Conservation (phyloP, 2,329 filamentous ascomycete species). For the Cladosporium cucumerinum region DNA sequence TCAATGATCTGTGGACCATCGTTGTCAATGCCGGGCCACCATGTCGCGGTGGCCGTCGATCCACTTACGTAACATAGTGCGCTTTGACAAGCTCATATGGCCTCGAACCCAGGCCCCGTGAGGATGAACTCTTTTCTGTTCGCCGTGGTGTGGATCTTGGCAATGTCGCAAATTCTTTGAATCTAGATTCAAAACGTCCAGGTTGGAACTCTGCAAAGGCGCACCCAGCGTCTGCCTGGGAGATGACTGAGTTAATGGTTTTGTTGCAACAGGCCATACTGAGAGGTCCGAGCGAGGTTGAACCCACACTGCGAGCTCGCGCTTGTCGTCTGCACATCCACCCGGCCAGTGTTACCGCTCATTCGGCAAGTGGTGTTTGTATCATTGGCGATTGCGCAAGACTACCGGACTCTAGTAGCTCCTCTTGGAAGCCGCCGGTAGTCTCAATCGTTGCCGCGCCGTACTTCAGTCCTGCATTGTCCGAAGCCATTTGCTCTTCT, state of each 20-base stretch:
- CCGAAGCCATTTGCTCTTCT: constrained; percentile 14
- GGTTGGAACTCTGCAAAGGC: neutral
- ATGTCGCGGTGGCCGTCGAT: neutral
- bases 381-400: constrained; percentile 4
- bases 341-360: neutral
- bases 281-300: no score
- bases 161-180: neutral
- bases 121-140: neutral
- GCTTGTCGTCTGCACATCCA: neutral
- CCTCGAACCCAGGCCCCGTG: neutral
- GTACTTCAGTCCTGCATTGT: constrained; percentile 12
- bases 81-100: constrained; percentile 1
- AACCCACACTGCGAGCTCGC: neutral
- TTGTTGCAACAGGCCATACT: no score
- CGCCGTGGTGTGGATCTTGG: neutral
- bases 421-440: neutral
- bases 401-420: neutral
- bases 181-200: neutral
- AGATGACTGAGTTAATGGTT: no score
- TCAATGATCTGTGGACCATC: neutral
- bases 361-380: constrained; percentile 11
- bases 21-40: neutral
- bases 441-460: constrained; percentile 12
- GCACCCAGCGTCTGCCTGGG: neutral
- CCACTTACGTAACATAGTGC: neutral